Evolutionary conservation across 164 flowering plant species (phyloP), one percentile per base, ranked within the genome.

Genomic region (Berberis thunbergii): DNA sequence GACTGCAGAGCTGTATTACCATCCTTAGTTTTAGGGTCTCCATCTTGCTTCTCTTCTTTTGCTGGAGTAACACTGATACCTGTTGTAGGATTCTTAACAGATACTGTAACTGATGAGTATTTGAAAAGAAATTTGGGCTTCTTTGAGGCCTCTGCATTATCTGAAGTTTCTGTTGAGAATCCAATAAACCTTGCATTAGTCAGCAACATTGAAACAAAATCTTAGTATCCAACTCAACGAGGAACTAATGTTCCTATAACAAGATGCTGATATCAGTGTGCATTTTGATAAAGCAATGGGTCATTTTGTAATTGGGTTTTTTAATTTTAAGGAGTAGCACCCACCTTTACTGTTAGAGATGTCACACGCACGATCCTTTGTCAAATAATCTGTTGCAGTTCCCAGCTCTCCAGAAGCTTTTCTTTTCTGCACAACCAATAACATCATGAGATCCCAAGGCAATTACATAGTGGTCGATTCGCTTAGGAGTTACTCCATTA

Each of bases 381-480:
- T 52, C 54, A 52, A 52, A 52, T 10, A 52, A 52, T 52, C 54
- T 52, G 54, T 52, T 10, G 54, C 13, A 11, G 42, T 64, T 55
- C 44, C 11, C 4, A 7, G 10, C 40, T 54, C 53, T 39, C 7
- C 6, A 45, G 41, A 45, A 38, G 12, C 11, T 56, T 13, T 56
- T 64, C 12, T 11, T 26, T 26, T 52, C 54, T 52, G 54, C 54
- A 52, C 10, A 11, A 52, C 4, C 54, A 52, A 26, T 26, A 52
- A 1, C 8, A 10, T 52, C n/a, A 52, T 7, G 8, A 52, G n/a
- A 7, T 52, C n/a, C n/a, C 12, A 2, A 50, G 54, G 46, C 39
- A 45, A 11, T 44, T 10, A 60, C 26, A 26, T 26, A 26, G 26
- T 26, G 26, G 26, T 26, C 26, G 26, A 26, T 26, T 26, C 26